phyloP scores from a whole-genome alignment of 805 yeast genomes.

The Candida odintsovae region DNA sequence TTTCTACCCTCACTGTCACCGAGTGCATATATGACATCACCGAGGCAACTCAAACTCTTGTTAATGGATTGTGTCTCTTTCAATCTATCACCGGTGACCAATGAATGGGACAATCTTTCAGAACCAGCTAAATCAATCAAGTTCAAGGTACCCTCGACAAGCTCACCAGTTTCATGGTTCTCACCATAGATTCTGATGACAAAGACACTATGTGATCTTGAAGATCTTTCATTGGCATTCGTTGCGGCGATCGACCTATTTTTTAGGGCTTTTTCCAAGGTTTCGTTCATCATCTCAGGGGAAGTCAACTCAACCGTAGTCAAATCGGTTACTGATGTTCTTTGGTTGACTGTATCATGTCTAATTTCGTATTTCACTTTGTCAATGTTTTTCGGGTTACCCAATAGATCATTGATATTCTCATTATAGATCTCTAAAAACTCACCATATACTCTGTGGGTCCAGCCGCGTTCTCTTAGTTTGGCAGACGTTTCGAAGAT shows the following conservation, averaged over 20 bases:
- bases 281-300: slow-evolving; percentile 40
- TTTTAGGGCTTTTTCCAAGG: slow-evolving; percentile 49
- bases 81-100: slow-evolving; percentile 73
- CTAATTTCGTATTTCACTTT: slow-evolving; percentile 56
- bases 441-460: slow-evolving; percentile 58
- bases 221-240: slow-evolving; percentile 72
- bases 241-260: slow-evolving; percentile 81
- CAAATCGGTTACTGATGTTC: slow-evolving; percentile 58
- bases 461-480: slow-evolving; percentile 52
- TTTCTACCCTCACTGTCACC: slow-evolving; percentile 36
- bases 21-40: slow-evolving; percentile 80
- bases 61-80: slow-evolving; percentile 88
- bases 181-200: slow-evolving; percentile 54
- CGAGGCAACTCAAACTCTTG: slow-evolving; percentile 79
- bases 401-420: slow-evolving; percentile 61
- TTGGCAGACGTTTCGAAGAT: slow-evolving; percentile 54
- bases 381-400: slow-evolving; percentile 18
- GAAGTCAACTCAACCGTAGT: slow-evolving; percentile 41
- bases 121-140: slow-evolving; percentile 93
- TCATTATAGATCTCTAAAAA: slow-evolving; percentile 91
- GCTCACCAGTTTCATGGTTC: slow-evolving; percentile 43
- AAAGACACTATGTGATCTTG: slow-evolving; percentile 87
- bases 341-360: slow-evolving; percentile 51
- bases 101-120: slow-evolving; percentile 72
- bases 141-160: slow-evolving; percentile 58